phyloP scores from a whole-genome alignment of 768 basidiomycete genomes.

The Serendipita sp. region DNA sequence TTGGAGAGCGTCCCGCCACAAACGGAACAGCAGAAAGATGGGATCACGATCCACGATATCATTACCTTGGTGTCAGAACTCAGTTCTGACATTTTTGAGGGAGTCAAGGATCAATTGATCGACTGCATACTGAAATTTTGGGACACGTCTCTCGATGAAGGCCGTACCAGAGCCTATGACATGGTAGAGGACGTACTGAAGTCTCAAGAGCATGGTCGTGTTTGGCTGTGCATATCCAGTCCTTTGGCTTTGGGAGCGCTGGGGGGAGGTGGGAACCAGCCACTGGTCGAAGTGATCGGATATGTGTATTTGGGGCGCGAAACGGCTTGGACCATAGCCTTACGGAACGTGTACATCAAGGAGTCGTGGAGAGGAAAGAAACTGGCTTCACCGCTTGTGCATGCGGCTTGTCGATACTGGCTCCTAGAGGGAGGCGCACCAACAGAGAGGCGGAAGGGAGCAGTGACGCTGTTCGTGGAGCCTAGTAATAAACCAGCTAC shows the following conservation, averaged over 20 bases:
- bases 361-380: neutral
- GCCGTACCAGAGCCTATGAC: neutral
- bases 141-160: neutral
- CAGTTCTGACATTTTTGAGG: neutral
- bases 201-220: neutral
- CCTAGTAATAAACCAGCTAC: neutral
- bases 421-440: neutral
- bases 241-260: neutral
- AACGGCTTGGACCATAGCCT: neutral
- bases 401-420: neutral
- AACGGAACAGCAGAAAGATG: neutral
- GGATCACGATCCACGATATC: neutral
- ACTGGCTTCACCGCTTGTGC: neutral
- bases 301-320: neutral
- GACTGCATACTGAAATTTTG: neutral
- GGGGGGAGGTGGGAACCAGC: no score
- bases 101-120: neutral
- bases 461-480: neutral
- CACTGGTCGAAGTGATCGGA: neutral
- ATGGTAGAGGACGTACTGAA: neutral
- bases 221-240: neutral
- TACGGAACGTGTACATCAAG: neutral
- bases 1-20: neutral
- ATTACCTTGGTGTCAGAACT: neutral
- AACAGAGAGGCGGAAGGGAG: neutral